A percentile compares a stretch with the other conserved stretches of the same genome.
phyloP scores from a whole-genome alignment of 352 stramenopile genomes.

The Globisporangium emineosum region DNA sequence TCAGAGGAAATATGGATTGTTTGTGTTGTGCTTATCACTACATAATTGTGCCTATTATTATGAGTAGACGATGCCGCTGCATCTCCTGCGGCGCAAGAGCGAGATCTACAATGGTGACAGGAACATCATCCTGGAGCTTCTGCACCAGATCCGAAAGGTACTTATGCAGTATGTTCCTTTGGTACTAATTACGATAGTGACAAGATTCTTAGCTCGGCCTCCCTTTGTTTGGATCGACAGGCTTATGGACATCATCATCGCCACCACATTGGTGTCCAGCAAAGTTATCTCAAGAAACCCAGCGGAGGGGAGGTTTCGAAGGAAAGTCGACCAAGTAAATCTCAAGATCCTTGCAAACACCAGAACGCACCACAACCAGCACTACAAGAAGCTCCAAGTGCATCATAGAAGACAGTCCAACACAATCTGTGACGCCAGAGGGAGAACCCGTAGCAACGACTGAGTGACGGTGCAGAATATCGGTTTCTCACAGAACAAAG shows the following conservation, averaged over 20 bases:
- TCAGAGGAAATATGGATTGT: neutral
- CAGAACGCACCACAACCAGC: neutral
- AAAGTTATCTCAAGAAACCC: neutral
- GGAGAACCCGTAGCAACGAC: no score
- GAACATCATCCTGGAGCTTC: conserved; percentile 33
- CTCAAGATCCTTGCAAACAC: neutral
- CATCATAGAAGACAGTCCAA: neutral
- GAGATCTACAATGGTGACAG: conserved; percentile 37
- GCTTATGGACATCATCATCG: conserved; percentile 10
- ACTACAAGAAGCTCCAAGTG: neutral
- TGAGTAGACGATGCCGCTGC: conserved; percentile 44
- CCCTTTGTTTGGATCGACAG: neutral
- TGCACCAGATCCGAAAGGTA: conserved; percentile 50
- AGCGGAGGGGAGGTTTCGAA: neutral
- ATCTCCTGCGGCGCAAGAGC: conserved; percentile 37
- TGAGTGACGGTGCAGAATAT: no score
- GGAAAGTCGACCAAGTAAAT: neutral
- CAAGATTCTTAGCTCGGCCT: neutral
- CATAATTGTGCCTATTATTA: neutral
- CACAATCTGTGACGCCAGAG: neutral
- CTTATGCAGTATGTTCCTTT: no score
- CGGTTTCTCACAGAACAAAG: no score
- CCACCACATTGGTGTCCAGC: neutral
- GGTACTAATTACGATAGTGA: no score
- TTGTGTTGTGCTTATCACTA: neutral